These are phyloP conservation scores for Lonicera japonica DNA, from an alignment of 129 eudicot species.

Conservation along the genomic window DNA sequence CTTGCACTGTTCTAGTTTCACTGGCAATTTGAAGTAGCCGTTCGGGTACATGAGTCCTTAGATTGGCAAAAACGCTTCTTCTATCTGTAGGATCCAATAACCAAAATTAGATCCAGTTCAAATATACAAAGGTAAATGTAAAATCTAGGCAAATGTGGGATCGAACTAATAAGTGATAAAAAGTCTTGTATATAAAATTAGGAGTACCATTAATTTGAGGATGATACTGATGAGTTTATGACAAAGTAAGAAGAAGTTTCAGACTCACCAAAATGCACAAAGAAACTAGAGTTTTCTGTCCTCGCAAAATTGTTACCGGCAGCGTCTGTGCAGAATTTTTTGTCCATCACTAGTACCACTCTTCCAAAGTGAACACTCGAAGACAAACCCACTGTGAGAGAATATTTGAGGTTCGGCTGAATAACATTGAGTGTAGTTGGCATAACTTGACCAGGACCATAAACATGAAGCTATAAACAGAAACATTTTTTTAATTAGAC, in stretches of 20 bases:
- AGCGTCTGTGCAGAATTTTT: slow-evolving; percentile 61
- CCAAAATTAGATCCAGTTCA: slow-evolving; percentile 1
- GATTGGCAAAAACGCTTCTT: slow-evolving; percentile 54
- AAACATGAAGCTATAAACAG: slow-evolving; percentile 67
- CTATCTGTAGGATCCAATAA: slow-evolving; percentile 51
- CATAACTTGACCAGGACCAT: slow-evolving; percentile 76
- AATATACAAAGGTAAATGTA: not conserved
- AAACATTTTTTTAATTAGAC: not conserved
- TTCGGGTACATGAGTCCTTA: slow-evolving; percentile 81
- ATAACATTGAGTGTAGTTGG: slow-evolving; percentile 53
- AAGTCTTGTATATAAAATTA: not conserved
- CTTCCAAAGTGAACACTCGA: slow-evolving; percentile 55
- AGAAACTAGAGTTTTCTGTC: slow-evolving; percentile 44
- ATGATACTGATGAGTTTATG: no score
- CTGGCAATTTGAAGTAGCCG: slow-evolving; percentile 56
- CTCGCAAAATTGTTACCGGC: slow-evolving; percentile 77
- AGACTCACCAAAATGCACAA: slow-evolving; percentile 71
- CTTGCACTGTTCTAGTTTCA: slow-evolving; percentile 71
- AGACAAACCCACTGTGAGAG: slow-evolving; percentile 54
- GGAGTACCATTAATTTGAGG: not conserved
- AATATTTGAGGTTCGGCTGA: slow-evolving; percentile 54
- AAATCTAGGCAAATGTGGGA: not conserved
- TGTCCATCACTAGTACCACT: slow-evolving; percentile 65
- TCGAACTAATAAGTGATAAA: no score
- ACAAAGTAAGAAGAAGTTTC: no score